These are phyloP conservation scores for Aspergillus diversus DNA, from an alignment of 495 filamentous ascomycete species.

Conservation along the genomic window DNA sequence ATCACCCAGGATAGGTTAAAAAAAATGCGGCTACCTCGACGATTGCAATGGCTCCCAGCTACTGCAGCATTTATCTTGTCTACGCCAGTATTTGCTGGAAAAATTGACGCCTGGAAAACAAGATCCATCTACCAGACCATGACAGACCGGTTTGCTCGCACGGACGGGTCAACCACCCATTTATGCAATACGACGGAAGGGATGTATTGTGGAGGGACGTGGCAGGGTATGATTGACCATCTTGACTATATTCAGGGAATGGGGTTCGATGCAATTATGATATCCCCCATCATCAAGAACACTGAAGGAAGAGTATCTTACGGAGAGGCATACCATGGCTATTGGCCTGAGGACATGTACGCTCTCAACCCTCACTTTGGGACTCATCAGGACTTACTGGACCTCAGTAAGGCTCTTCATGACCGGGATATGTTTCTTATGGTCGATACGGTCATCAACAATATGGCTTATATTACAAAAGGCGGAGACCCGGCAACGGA, in stretches of 20 bases:
- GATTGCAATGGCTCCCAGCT: slow-evolving; percentile 16
- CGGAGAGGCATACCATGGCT: slow-evolving; percentile 72
- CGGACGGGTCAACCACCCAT: slow-evolving; percentile 61
- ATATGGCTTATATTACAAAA: slow-evolving; percentile 59
- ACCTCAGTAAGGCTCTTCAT: slow-evolving; percentile 62
- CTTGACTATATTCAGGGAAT: slow-evolving; percentile 67
- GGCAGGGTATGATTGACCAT: slow-evolving; percentile 66
- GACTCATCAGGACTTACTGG: slow-evolving; percentile 62
- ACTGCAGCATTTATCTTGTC: not conserved
- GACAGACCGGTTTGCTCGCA: slow-evolving; percentile 74
- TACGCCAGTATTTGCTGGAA: slow-evolving; percentile 25
- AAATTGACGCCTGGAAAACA: slow-evolving; percentile 53
- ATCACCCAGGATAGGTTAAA: not conserved
- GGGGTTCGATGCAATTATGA: slow-evolving; percentile 85
- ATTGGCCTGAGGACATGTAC: slow-evolving; percentile 72
- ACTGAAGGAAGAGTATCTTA: slow-evolving; percentile 50
- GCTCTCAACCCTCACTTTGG: slow-evolving; percentile 69
- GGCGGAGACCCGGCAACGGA: slow-evolving; percentile 56
- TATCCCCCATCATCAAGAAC: slow-evolving; percentile 74
- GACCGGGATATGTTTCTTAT: slow-evolving; percentile 69
- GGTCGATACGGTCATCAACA: slow-evolving; percentile 80
- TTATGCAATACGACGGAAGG: slow-evolving; percentile 43
- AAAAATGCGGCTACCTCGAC: slow-evolving; percentile 1
- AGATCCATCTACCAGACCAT: slow-evolving; percentile 76
- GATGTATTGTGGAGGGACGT: slow-evolving; percentile 78